These are phyloP conservation scores for Pleurotus pulmonarius DNA, from an alignment of 768 basidiomycete species.

Conservation along the genomic window DNA sequence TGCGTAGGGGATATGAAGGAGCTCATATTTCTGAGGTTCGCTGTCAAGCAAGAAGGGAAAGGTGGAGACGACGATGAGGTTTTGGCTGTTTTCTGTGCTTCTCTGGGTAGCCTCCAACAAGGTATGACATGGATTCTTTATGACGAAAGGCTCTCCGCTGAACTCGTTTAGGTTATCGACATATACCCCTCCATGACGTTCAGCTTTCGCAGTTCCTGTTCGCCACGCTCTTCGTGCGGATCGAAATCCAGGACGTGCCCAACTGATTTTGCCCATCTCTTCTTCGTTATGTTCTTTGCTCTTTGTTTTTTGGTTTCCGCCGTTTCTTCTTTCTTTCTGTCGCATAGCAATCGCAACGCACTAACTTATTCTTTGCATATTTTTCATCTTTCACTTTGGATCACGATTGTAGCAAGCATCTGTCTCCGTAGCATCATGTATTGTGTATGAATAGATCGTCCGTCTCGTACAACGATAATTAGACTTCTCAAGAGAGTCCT, in stretches of 20 bases:
- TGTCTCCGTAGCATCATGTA: too few species aligned
- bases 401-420: too few species aligned
- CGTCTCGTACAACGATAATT: too few species aligned
- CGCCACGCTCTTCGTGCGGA: conserved; percentile 85
- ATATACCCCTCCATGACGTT: conserved; percentile 88
- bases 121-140: conserved; percentile 40
- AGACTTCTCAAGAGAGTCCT: too few species aligned
- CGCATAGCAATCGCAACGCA: not conserved
- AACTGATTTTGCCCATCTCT: not conserved
- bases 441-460: not conserved
- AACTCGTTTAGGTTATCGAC: conserved; percentile 66
- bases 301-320: not conserved
- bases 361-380: not conserved
- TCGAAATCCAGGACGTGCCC: conserved; percentile 37
- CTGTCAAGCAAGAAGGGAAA: conserved; percentile 63
- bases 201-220: conserved; percentile 89
- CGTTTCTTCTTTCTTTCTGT: not conserved
- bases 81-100: conserved; percentile 74
- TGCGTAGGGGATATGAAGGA: conserved; percentile 79
- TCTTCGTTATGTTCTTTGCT: not conserved
- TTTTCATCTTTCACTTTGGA: not conserved
- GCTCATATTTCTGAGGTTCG: conserved; percentile 81
- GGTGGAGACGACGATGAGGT: conserved; percentile 55
- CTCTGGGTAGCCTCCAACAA: conserved; percentile 68
- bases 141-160: too few species aligned